Base-by-base conservation (phyloP, 495 filamentous ascomycete species). In the Aspergillus mulundensis region DNA sequence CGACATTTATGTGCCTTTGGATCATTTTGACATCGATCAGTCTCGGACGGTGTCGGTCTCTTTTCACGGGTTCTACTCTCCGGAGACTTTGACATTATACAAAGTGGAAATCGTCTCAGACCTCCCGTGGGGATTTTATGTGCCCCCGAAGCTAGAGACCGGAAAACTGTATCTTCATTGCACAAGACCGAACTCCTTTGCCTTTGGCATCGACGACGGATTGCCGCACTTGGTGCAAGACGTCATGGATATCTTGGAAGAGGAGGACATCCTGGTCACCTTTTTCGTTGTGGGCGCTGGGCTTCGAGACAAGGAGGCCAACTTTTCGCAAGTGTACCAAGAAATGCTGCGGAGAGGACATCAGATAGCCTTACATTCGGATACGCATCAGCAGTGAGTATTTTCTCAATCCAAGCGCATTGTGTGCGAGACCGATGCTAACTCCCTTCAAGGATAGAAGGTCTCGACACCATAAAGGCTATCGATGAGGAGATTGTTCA, bases 141-240 rank as follows among this genome's bases (percentile, higher is more conserved):
- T 87, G 24, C 84, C 86, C 1, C 61, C 68, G 40, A 90, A 89
- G 68, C 66, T 87, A 15, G 77, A 84, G 0, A 85, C 76, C 0
- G 87, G 86, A 4, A 72, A 68, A 3, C 67, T 91, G 34, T 69
- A 84, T 34, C 84, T 90, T 56, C 71, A 78, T 11, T 91, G 88
- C 75, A 84, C 77, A 36, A 77, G 85, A 8, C 86, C 87, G 43
- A 87, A 88, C 63, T 84, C 81, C 0, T 89, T 91, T 67, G 88
- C 88, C 0, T 89, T 91, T 66, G 88, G 87, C 49, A 91, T 91
- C 61, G 88, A 91, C 66, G 88, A 91, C 67, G 88, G 88, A 6
- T 73, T 81, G 56, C 88, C 88, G 7, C 54, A 72, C 30, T 77
- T 76, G 54, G 85, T 87, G 5, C 76, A 83, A 59, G 62, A 80